Conservation (phyloP, 495 filamentous ascomycete species). For the Penicillium odoratum region DNA sequence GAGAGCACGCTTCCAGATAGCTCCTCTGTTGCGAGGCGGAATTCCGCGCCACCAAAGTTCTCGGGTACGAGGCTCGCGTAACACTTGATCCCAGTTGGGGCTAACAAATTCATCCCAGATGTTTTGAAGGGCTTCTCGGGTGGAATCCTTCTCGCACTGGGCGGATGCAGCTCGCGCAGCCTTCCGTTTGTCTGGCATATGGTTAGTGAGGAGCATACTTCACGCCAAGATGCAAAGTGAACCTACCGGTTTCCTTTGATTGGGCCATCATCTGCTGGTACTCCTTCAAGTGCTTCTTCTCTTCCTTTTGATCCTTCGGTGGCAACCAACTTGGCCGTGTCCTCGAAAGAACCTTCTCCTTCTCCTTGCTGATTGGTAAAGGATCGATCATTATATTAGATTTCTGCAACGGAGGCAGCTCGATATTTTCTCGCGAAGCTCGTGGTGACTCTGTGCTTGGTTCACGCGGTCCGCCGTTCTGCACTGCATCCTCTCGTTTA, state of each 20-base stretch:
- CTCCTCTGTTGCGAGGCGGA: conserved; percentile 73
- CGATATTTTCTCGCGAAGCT: conserved; percentile 52
- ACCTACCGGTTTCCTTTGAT: conserved; percentile 67
- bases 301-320: conserved; percentile 89
- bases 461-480: conserved; percentile 46
- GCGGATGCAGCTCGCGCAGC: conserved; percentile 50
- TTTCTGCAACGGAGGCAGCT: conserved; percentile 80
- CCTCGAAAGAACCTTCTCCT: conserved; percentile 85
- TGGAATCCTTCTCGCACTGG: conserved; percentile 64
- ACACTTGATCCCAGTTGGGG: conserved; percentile 79
- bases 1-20: conserved; percentile 83
- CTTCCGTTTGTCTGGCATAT: conserved; percentile 44
- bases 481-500: conserved; percentile 49
- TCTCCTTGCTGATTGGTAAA: conserved; percentile 92
- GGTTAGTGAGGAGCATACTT: conserved; percentile 9
- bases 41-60: conserved; percentile 96
- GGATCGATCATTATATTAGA: conserved; percentile 96
- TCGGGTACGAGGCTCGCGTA: conserved; percentile 71
- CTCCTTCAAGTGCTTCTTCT: conserved; percentile 85
- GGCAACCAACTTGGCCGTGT: conserved; percentile 95
- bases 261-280: conserved; percentile 92
- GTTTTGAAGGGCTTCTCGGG: conserved; percentile 59
- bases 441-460: conserved; percentile 56
- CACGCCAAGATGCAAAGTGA: not conserved
- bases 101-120: conserved; percentile 89